These are phyloP conservation scores for Talaromyces nanjingensis DNA, from an alignment of 495 filamentous ascomycete genomes.

Conservation along the genomic window DNA sequence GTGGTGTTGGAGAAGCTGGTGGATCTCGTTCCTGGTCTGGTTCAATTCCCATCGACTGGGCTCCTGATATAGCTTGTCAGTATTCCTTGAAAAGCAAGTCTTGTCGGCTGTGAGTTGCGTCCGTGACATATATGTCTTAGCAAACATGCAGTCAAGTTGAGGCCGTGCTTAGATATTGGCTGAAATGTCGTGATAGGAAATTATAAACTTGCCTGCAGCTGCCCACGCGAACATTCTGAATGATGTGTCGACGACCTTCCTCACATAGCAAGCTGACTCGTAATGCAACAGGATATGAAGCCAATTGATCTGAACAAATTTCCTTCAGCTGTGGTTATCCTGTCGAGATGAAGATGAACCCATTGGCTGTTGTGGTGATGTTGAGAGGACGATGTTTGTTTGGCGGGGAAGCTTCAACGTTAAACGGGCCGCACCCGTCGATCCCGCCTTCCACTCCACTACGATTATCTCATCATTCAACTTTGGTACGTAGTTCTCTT, in stretches of 20 bases:
- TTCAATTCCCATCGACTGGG: conserved; percentile 28
- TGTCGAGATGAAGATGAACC: background rate
- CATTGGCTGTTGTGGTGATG: background rate
- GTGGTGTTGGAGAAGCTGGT: conserved; percentile 36
- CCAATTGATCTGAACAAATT: background rate
- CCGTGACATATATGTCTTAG: background rate
- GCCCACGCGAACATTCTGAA: conserved; percentile 8
- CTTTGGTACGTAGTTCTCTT: background rate
- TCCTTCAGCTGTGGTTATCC: background rate
- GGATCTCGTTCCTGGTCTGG: conserved; percentile 38
- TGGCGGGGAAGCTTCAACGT: background rate
- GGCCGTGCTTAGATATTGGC: background rate
- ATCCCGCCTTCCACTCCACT: background rate
- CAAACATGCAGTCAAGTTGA: background rate
- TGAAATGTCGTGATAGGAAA: background rate
- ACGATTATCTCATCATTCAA: background rate
- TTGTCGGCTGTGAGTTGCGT: background rate
- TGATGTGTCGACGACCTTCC: background rate
- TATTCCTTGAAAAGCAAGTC: background rate
- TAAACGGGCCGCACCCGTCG: background rate
- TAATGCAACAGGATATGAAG: background rate
- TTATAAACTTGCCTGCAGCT: conserved; percentile 1
- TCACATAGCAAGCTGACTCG: background rate
- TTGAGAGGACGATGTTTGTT: background rate
- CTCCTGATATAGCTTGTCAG: conserved; percentile 16